Evolutionary conservation across 192 early-diverging fungal genomes (phyloP), one percentile per base, ranked within the genome.

Genomic region (Backusella westeae): DNA sequence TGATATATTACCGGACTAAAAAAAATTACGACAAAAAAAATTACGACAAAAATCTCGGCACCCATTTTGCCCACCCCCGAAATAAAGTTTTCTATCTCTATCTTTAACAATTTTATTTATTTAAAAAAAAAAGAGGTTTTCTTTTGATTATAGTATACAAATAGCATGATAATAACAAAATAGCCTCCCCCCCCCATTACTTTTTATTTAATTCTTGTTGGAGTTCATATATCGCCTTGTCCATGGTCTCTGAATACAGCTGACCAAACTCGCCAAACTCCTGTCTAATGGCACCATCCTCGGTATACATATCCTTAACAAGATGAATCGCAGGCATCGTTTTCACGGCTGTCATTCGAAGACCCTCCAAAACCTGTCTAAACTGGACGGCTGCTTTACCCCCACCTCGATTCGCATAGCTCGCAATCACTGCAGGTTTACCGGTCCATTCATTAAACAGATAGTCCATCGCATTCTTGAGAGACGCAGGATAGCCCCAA

Each of bases 401-500:
- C 4, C 68, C 68, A 2, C 68, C 68, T 41, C 68, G 19, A 39
- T 69, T 39, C 1, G 35, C 68, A 69, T 69, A 69, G 10, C 68
- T 69, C n/a, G 35, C n/a, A 15, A 69, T 69, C 17, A 69, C n/a
- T 19, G 35, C 68, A 9, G 68, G 68, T 10, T 69, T 69, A 69
- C 38, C 35, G 10, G 34, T 69, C 68, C 68, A 69, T 10, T 69
- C 68, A 41, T 69, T 69, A 41, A 38, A 69, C 1, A 69, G 35
- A 21, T 69, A 69, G 15, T 69, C 68, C 4, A 69, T 12, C 0
- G 68, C 68, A 38, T 69, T 69, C 12, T 69, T 69, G 4, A 69
- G 36, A 21, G 68, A 69, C 23, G 68, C 68, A 10, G 68, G 68
- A 39, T 69, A 69, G 8, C 68, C 68, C 68, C 68, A 69, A 23